phyloP scores from a whole-genome alignment of 257 asterid species.

The Solanum chilense region DNA sequence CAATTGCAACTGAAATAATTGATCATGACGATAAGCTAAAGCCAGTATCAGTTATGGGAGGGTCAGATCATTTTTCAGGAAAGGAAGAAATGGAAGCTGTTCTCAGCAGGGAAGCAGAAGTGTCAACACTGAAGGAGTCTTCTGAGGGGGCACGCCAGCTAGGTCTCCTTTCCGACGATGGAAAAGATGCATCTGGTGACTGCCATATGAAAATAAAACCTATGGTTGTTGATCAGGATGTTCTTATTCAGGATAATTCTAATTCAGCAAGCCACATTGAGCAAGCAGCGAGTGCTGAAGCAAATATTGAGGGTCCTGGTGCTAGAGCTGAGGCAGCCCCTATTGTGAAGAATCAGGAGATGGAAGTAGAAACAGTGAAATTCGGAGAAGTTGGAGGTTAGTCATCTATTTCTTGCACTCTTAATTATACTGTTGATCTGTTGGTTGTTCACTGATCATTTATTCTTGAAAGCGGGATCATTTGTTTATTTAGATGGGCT shows the following conservation, averaged over 20 bases:
- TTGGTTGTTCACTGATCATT: neutral
- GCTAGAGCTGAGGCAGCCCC: slow-evolving; percentile 23
- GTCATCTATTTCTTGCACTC: neutral
- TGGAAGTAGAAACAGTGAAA: slow-evolving; percentile 2
- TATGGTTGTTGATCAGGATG: slow-evolving; percentile 12
- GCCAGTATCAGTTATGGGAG: neutral
- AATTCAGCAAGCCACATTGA: slow-evolving; percentile 14
- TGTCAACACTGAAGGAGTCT: neutral
- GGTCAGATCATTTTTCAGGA: neutral
- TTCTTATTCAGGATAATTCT: slow-evolving; percentile 20
- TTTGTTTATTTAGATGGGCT: neutral
- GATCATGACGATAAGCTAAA: neutral
- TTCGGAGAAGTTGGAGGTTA: neutral
- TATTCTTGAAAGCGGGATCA: neutral
- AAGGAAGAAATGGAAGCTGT: neutral
- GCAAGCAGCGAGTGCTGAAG: slow-evolving; percentile 10
- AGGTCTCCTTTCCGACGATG: neutral
- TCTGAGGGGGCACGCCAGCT: neutral
- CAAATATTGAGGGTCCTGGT: slow-evolving; percentile 10
- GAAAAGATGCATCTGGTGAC: neutral
- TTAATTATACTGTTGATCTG: neutral
- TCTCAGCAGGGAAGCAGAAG: neutral
- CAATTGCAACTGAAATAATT: slow-evolving; percentile 1
- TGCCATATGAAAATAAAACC: slow-evolving; percentile 16
- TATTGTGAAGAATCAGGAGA: slow-evolving; percentile 17